phyloP scores from a whole-genome alignment of 2,329 filamentous ascomycete genomes.

The Aspergillus sclerotialis region DNA sequence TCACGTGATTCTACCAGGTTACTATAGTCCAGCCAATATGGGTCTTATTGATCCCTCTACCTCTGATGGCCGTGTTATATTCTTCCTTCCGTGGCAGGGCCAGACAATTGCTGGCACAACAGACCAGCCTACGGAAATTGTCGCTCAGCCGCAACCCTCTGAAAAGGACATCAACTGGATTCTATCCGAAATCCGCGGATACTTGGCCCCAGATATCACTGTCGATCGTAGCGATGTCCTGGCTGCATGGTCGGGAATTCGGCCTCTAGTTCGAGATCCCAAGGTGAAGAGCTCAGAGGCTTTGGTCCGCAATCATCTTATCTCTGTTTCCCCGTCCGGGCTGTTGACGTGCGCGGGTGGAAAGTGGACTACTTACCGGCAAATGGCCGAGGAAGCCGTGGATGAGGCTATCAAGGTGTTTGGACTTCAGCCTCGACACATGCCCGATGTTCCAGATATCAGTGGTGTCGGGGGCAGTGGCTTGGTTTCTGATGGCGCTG shows the following conservation, averaged over 20 bases:
- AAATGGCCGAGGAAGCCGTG: slow-evolving; percentile 87
- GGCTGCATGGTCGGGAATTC: slow-evolving; percentile 82
- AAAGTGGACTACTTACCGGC: slow-evolving; percentile 89
- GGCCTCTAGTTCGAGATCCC: slow-evolving; percentile 78
- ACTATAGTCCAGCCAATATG: slow-evolving; percentile 80
- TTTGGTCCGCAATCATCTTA: slow-evolving; percentile 77
- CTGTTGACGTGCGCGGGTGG: slow-evolving; percentile 80
- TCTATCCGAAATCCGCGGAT: slow-evolving; percentile 71
- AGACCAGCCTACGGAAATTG: slow-evolving; percentile 68
- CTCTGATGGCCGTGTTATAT: slow-evolving; percentile 82
- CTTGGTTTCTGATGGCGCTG: slow-evolving; percentile 62
- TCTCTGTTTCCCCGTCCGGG: slow-evolving; percentile 71
- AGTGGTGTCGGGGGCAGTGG: slow-evolving; percentile 66
- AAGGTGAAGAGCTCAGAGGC: slow-evolving; percentile 81
- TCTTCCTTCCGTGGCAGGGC: slow-evolving; percentile 89
- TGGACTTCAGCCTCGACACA: slow-evolving; percentile 51
- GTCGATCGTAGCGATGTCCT: slow-evolving; percentile 81
- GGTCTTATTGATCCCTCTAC: slow-evolving; percentile 80
- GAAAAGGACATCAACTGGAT: slow-evolving; percentile 88
- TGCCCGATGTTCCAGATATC: slow-evolving; percentile 57
- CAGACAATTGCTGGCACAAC: slow-evolving; percentile 89
- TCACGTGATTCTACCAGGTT: slow-evolving; percentile 79
- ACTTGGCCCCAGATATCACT: slow-evolving; percentile 76
- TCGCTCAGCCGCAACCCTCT: slow-evolving; percentile 65
- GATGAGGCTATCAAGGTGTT: slow-evolving; percentile 70